These are phyloP conservation scores for Rhododendron molle DNA, from an alignment of 148 eudicot genomes.

Conservation along the genomic window DNA sequence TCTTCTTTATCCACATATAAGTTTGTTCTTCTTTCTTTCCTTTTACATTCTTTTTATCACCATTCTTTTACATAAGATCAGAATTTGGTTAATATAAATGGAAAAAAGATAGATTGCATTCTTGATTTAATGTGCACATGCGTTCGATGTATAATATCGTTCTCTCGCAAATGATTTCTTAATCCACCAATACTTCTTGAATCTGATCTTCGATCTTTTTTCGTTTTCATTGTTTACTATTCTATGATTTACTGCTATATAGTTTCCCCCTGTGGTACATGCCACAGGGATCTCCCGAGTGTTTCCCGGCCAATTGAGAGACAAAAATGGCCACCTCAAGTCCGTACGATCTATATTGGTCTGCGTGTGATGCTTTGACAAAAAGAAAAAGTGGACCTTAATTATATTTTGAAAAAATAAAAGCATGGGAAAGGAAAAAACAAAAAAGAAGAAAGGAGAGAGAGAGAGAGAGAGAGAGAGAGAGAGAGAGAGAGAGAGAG, in stretches of 20 bases:
- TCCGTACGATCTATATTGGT: constrained; percentile 7
- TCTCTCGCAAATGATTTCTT: no score
- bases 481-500: neutral
- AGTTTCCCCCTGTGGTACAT: neutral
- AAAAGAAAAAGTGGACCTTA: constrained; percentile 3
- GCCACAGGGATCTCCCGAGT: neutral
- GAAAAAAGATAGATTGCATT: no score
- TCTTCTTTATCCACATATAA: no score
- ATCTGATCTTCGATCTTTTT: neutral
- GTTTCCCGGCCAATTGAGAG: neutral
- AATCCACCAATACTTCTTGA: no score
- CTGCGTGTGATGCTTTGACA: constrained; percentile 13
- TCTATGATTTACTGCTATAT: neutral
- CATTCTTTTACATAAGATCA: no score
- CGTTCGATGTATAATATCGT: neutral
- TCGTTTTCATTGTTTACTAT: no score
- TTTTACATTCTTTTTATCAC: no score
- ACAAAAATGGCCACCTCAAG: neutral
- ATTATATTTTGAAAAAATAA: neutral
- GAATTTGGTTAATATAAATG: no score
- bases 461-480: neutral
- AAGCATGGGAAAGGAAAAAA: neutral
- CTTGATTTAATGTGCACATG: neutral
- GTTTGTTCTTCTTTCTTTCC: no score
- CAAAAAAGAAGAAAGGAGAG: neutral